A percentile compares a stretch with the other conserved stretches of the same genome.
Evolutionary conservation across 345 rosid species (phyloP).

Genomic region (Balakata baccata): DNA sequence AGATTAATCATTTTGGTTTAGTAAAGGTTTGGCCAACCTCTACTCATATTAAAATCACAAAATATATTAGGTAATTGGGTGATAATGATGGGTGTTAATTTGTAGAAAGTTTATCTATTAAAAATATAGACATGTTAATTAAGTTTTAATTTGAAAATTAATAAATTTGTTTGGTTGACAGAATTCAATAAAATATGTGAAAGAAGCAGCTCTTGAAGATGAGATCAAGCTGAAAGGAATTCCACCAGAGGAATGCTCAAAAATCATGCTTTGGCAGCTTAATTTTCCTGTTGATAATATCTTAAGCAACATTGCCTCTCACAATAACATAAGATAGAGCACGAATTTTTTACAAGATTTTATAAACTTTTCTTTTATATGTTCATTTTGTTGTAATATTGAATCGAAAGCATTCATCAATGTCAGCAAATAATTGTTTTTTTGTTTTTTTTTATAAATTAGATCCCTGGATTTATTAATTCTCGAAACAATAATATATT

Average conservation of each 20-base stretch:
- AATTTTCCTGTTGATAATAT: constrained; percentile 21
- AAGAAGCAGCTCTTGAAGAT: constrained; percentile 72
- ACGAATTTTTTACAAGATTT: background rate
- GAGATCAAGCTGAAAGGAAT: constrained; percentile 76
- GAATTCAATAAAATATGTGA: constrained; percentile 84
- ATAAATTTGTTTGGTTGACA: constrained; percentile 20
- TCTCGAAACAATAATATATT: no score
- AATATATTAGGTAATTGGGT: background rate
- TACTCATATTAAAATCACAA: background rate
- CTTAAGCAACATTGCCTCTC: no score
- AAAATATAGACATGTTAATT: no score
- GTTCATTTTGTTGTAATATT: background rate
- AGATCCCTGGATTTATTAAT: no score
- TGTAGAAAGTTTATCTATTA: no score
- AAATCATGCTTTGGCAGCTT: constrained; percentile 84
- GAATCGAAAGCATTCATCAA: no score
- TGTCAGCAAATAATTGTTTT: no score
- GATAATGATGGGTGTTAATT: no score
- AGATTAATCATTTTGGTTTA: constrained; percentile 1
- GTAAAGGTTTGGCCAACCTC: constrained; percentile 9
- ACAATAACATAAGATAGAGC: background rate
- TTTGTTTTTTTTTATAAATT: no score
- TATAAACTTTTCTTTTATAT: background rate
- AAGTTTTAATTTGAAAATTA: background rate
- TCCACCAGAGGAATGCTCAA: constrained; percentile 70